Base-by-base conservation (phyloP, 257 asterid genomes). In the Eucommia ulmoides region DNA sequence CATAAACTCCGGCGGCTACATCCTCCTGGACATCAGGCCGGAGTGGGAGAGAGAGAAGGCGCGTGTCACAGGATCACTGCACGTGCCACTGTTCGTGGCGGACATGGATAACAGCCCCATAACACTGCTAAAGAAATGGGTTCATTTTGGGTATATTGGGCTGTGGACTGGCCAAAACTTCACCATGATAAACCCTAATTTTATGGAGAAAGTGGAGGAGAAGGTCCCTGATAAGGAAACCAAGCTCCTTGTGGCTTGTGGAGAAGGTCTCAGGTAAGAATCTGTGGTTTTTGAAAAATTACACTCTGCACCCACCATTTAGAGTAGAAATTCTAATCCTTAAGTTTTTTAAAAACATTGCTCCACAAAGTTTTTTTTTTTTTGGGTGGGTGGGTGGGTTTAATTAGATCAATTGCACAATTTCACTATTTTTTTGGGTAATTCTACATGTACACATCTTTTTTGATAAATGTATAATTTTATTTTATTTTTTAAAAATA, bases 221-320 rank as follows among this genome's bases (percentile, higher is more conserved):
- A 23, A 50, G 52, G 70, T 76, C 38, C 94, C 95, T 12, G 83
- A 76, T 47, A 88, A 84, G 62, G 74, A 82, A 11, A 54, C 83
- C 22, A 84, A 82, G 78, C 53, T 88, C 18, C 83, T 88, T 19
- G 89, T 82, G 7, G 95, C 97, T 5, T 88, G 97, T 49, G 97
- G 97, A 29, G 95, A 88, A 68, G 95, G 94, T 52, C 54, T 84
- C 8, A 79, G 95, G 97, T 88, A n/a, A n/a, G n/a, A n/a, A n/a
- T n/a, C n/a, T n/a, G n/a, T n/a, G n/a, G n/a, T n/a, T n/a, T n/a
- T n/a, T n/a, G n/a, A n/a, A n/a, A n/a, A n/a, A n/a, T n/a, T n/a
- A n/a, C n/a, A n/a, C n/a, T n/a, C n/a, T n/a, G n/a, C n/a, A n/a
- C n/a, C n/a, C n/a, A n/a, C n/a, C n/a, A n/a, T n/a, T n/a, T n/a